Evolutionary conservation across 148 eudicot species (phyloP).

Genomic region (Pouteria glomerata): DNA sequence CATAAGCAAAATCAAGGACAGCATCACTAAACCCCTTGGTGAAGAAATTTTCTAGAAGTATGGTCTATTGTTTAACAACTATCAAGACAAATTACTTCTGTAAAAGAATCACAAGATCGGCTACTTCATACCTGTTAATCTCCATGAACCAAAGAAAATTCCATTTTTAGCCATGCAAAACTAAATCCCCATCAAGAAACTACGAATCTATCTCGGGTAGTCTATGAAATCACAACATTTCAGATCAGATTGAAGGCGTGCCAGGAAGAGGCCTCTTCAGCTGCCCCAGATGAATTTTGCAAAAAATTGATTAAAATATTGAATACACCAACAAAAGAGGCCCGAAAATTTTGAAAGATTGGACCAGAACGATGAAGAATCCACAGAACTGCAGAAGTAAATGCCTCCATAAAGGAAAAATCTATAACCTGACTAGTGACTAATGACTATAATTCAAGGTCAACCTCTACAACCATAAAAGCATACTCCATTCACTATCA

Average conservation of each 20-base stretch:
- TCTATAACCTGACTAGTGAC: neutral
- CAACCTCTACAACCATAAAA: neutral
- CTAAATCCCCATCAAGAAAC: neutral
- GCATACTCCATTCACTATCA: neutral
- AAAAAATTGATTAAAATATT: neutral
- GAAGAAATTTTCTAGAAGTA: neutral
- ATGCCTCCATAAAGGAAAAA: neutral
- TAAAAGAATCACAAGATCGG: neutral
- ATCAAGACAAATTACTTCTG: neutral
- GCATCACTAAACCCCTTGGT: conserved; percentile 3
- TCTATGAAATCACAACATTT: neutral
- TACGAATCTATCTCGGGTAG: neutral
- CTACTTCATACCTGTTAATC: neutral
- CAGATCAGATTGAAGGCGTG: neutral
- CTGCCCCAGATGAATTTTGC: neutral
- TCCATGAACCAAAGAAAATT: neutral
- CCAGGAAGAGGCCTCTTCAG: neutral
- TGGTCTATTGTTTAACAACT: neutral
- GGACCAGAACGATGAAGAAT: neutral
- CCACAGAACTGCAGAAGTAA: neutral
- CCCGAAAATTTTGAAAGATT: conserved; percentile 2
- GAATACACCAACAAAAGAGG: neutral
- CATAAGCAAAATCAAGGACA: neutral
- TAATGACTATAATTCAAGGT: neutral
- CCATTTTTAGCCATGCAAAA: neutral